A percentile compares a stretch with the other conserved stretches of the same genome.
phyloP scores from a whole-genome alignment of 2,329 filamentous ascomycete genomes.

The Talaromyces sp. region DNA sequence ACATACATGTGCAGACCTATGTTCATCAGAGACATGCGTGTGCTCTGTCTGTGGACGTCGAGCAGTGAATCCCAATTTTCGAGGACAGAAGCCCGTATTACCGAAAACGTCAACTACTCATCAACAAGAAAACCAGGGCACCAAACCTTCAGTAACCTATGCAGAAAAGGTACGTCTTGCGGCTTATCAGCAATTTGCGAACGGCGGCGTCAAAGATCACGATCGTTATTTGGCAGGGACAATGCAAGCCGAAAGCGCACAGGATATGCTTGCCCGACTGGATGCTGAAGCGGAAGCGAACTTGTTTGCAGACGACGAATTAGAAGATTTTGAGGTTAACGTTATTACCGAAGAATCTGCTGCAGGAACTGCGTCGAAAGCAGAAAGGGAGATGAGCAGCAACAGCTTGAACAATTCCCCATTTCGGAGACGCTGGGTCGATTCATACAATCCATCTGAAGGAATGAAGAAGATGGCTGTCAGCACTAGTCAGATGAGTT shows the following conservation, averaged over 20 bases:
- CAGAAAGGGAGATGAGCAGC: not conserved
- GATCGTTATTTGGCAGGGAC: constrained; percentile 26
- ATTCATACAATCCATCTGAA: not conserved
- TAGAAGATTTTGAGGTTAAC: not conserved
- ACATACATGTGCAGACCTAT: constrained; percentile 36
- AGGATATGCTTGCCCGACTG: constrained; percentile 19
- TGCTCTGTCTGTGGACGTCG: constrained; percentile 25
- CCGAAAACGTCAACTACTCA: not conserved
- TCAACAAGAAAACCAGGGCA: not conserved
- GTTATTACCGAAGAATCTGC: not conserved
- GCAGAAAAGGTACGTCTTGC: not conserved
- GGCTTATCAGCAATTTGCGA: constrained; percentile 30
- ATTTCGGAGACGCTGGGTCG: constrained; percentile 2
- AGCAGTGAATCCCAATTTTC: constrained; percentile 18
- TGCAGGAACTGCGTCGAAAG: not conserved
- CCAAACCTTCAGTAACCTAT: not conserved
- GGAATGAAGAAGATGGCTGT: not conserved
- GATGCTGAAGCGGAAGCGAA: constrained; percentile 21
- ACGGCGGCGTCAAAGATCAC: constrained; percentile 29
- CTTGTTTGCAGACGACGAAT: constrained; percentile 21
- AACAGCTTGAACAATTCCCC: not conserved
- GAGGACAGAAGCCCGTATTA: constrained; percentile 4
- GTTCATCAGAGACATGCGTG: constrained; percentile 30
- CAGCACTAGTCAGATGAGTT: not conserved
- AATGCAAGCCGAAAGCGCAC: constrained; percentile 15